Evolutionary conservation across 2,329 filamentous ascomycete genomes (phyloP).

Genomic region (Fusarium sublunatum): DNA sequence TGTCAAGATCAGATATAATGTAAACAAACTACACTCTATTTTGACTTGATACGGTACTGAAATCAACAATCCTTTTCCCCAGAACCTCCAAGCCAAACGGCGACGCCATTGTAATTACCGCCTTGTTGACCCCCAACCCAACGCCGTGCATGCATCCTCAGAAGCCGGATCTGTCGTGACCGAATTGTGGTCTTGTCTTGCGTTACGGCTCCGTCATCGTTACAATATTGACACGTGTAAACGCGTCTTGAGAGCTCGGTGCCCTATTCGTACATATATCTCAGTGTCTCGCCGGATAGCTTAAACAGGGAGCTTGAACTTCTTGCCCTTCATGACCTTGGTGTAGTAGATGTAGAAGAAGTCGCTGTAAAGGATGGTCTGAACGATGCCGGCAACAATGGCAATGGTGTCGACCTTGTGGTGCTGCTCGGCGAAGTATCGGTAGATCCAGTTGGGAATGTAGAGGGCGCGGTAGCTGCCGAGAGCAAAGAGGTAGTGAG

Average conservation of each 20-base stretch:
- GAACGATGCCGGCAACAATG: constrained; percentile 87
- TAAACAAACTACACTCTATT: constrained; percentile 41
- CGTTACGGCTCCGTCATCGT: constrained; percentile 33
- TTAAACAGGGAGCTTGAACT: constrained; percentile 87
- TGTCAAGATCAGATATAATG: constrained; percentile 19
- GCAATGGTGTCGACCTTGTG: constrained; percentile 87
- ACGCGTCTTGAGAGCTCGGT: constrained; percentile 16
- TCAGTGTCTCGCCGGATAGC: constrained; percentile 7
- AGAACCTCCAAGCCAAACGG: constrained; percentile 43
- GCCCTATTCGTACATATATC: constrained; percentile 28
- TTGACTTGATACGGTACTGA: constrained; percentile 38
- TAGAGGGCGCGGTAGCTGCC: constrained; percentile 93
- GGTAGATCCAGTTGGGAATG: constrained; percentile 98
- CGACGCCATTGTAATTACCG: constrained; percentile 46
- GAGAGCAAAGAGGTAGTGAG: constrained; percentile 95
- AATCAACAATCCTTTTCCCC: constrained; percentile 28
- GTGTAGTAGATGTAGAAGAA: constrained; percentile 99
- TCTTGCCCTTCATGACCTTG: constrained; percentile 90
- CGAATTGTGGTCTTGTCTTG: constrained; percentile 30
- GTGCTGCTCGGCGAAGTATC: constrained; percentile 79
- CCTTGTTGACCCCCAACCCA: constrained; percentile 44
- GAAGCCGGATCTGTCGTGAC: constrained; percentile 40
- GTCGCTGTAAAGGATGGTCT: constrained; percentile 96
- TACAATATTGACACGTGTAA: constrained; percentile 19
- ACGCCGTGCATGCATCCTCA: constrained; percentile 50